These are phyloP conservation scores for Noccaea bulbosa DNA, from an alignment of 345 rosid species.

Conservation along the genomic window DNA sequence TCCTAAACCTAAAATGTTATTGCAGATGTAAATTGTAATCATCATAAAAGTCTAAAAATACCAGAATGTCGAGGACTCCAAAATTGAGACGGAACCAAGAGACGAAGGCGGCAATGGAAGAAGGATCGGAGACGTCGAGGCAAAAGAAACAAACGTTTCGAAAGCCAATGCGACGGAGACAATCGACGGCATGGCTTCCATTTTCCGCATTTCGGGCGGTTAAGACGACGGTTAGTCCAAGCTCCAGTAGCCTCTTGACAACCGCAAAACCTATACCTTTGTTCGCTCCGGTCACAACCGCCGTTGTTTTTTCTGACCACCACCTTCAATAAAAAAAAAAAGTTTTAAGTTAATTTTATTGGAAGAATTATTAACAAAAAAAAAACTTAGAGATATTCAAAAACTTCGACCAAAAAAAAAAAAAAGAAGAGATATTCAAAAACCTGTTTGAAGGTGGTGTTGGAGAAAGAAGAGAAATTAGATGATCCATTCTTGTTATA, in stretches of 20 bases:
- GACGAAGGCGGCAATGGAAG: conserved; percentile 65
- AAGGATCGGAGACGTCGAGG: conserved; percentile 67
- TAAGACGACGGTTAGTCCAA: conserved; percentile 68
- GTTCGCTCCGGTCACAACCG: conserved; percentile 87
- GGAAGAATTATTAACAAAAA: not conserved
- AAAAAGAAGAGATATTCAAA: not conserved
- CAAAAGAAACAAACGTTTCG: conserved; percentile 46
- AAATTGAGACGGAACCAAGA: conserved; percentile 52
- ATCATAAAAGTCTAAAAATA: too few relatives aligned
- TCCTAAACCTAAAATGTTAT: too few relatives aligned
- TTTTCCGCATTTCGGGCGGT: conserved; percentile 71
- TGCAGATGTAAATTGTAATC: too few relatives aligned
- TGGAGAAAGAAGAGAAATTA: conserved; percentile 14
- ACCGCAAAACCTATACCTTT: conserved; percentile 82
- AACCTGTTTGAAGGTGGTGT: conserved; percentile 29
- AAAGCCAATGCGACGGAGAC: conserved; percentile 52
- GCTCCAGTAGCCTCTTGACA: conserved; percentile 65
- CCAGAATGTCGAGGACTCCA: conserved; percentile 51
- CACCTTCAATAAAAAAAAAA: conserved; percentile 51
- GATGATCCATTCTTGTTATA: conserved; percentile 29
- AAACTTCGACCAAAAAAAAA: not conserved
- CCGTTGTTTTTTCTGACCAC: conserved; percentile 76
- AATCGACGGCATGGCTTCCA: conserved; percentile 59
- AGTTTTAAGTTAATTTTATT: not conserved
- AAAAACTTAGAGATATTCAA: not conserved